These are phyloP conservation scores for Ligustrum vulgare DNA, from an alignment of 257 asterid genomes.

Conservation along the genomic window DNA sequence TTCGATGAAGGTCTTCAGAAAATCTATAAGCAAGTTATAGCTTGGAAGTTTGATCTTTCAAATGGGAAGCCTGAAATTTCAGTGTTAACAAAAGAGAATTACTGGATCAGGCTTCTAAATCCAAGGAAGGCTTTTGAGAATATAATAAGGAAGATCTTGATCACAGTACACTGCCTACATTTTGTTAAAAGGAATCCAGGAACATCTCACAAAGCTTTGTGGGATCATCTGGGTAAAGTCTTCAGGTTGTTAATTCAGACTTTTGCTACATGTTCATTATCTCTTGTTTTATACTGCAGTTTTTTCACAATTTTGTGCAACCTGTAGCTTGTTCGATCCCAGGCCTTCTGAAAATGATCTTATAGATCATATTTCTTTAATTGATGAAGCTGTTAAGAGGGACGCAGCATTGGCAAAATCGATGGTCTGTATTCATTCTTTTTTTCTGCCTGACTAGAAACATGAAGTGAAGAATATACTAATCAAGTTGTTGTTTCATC, in stretches of 20 bases:
- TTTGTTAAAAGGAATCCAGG: conserved; percentile 60
- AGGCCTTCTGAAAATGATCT: conserved; percentile 77
- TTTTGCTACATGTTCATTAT: conserved; percentile 13
- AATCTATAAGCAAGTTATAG: conserved; percentile 57
- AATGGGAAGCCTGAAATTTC: conserved; percentile 58
- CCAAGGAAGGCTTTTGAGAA: conserved; percentile 60
- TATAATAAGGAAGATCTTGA: conserved; percentile 50
- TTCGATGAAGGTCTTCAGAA: conserved; percentile 66
- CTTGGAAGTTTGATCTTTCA: conserved; percentile 75
- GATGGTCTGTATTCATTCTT: conserved; percentile 47
- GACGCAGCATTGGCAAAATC: conserved; percentile 57
- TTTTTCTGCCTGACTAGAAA: conserved; percentile 3
- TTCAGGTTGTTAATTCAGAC: conserved; percentile 58
- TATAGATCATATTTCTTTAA: conserved; percentile 49
- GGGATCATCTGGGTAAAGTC: conserved; percentile 64
- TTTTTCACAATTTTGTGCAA: conserved; percentile 20
- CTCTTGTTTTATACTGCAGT: neutral
- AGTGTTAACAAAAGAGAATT: conserved; percentile 56
- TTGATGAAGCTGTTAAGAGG: conserved; percentile 59
- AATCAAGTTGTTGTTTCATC: conserved; percentile 1
- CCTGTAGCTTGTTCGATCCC: conserved; percentile 51
- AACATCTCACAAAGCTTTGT: conserved; percentile 53
- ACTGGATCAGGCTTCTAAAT: conserved; percentile 80
- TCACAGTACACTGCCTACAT: conserved; percentile 62
- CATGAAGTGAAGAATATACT: neutral